Base-by-base conservation (phyloP, 2,329 filamentous ascomycete genomes). In the Fusarium nodosum region DNA sequence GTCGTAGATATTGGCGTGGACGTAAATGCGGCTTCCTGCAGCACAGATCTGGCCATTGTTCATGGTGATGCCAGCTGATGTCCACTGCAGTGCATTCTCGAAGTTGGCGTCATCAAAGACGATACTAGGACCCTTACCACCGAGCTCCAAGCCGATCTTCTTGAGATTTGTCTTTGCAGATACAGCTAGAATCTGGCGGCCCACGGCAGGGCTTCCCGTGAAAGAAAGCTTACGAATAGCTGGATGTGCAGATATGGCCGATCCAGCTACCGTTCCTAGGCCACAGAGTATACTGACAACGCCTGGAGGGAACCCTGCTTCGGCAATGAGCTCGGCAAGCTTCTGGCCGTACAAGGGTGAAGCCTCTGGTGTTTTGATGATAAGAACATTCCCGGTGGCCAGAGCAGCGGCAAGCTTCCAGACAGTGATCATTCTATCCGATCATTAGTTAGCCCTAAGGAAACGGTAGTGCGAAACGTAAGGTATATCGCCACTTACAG, bases 111-210 rank as follows among this genome's bases (percentile, higher is more conserved):
- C 88, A 2, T 84, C 82, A 61, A 90, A 90, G 13, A 90, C 82
- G 9, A 90, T 74, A 5, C 87, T 78, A 0, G 88, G 87, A 8
- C 83, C 85, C 75, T 93, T 92, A 81, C 91, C 89, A 47, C 91
- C 90, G 30, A 92, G 87, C 81, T 93, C 90, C 42, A 93, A 85
- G 28, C 90, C 92, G 48, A 92, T 89, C 85, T 91, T 91, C 86
- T 92, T 92, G 72, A 93, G 79, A 84, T 93, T 92, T 73, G 88
- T 91, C 64, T 84, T 79, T 60, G 91, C 90, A 11, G 91, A 90
- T 31, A 90, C 87, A 84, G 92, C 92, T 86, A 93, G 90, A 81
- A 93, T 91, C 78, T 10, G 82, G 31, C 86, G 85, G 4, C 88
- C 91, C 1, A 90, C 92, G 1, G 80, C 82, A 1, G 90, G 92